phyloP scores from a whole-genome alignment of 78 protist genomes.

The Salpingoeca rosetta region DNA sequence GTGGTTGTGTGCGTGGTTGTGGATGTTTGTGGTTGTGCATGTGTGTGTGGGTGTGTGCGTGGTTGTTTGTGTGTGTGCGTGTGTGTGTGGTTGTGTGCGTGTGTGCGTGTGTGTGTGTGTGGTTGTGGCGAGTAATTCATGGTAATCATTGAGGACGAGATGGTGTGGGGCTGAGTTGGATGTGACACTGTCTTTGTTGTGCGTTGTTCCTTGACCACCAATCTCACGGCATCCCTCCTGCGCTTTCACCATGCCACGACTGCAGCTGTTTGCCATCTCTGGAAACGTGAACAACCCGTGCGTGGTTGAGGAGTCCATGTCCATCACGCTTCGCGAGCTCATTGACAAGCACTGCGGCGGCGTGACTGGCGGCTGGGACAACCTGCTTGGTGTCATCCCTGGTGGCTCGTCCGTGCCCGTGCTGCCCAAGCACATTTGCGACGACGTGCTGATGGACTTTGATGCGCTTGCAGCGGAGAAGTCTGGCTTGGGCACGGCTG shows the following conservation, averaged over 20 bases:
- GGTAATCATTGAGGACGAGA: too few relatives aligned
- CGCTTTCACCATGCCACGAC: too few relatives aligned
- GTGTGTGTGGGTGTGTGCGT: too few relatives aligned
- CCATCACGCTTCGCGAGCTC: conserved; percentile 81
- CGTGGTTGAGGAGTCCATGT: conserved; percentile 93
- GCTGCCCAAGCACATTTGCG: conserved; percentile 75
- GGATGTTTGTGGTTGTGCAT: too few relatives aligned
- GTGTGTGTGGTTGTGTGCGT: background rate
- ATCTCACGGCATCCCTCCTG: too few relatives aligned
- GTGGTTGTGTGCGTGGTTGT: too few relatives aligned
- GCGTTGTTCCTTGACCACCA: too few relatives aligned
- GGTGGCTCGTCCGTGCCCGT: conserved; percentile 96
- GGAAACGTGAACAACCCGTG: conserved; percentile 87
- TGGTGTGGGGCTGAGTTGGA: too few relatives aligned
- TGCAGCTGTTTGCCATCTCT: conserved; percentile 66
- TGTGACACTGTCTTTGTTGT: too few relatives aligned
- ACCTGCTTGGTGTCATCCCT: conserved; percentile 84
- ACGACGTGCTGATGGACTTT: conserved; percentile 90
- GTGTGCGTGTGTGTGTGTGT: background rate
- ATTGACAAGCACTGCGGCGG: conserved; percentile 92
- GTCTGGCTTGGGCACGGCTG: conserved; percentile 96
- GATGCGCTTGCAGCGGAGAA: conserved; percentile 73
- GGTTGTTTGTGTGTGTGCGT: too few relatives aligned
- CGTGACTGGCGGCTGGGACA: conserved; percentile 97
- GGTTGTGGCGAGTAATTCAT: too few relatives aligned